Conservation (phyloP, 495 filamentous ascomycete species). For the Trichocladium uniseriatum region DNA sequence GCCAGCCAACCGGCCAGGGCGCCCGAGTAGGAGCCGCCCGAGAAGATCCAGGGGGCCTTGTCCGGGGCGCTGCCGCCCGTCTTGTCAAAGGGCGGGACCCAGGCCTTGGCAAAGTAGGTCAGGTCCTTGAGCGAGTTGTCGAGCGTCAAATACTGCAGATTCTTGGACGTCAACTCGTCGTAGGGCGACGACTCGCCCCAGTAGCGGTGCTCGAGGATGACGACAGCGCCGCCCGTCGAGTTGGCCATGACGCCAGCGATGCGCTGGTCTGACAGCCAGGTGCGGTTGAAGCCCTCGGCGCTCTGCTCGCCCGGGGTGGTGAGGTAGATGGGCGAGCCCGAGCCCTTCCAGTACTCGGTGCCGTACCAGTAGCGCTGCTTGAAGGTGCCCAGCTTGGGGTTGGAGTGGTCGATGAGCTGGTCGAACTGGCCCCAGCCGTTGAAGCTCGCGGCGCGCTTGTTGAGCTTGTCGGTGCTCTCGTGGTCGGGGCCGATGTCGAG, state of each 20-base stretch:
- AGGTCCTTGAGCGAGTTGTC: constrained; percentile 54
- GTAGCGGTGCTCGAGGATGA: constrained; percentile 54
- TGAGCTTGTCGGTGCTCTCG: constrained; percentile 6
- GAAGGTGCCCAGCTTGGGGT: constrained; percentile 27
- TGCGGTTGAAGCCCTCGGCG: constrained; percentile 38
- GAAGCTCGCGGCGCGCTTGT: constrained; percentile 22
- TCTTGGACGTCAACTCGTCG: constrained; percentile 43
- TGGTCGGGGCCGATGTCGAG: constrained; percentile 24
- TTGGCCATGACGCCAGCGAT: constrained; percentile 45
- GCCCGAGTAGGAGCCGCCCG: constrained; percentile 57
- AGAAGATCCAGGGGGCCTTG: constrained; percentile 54
- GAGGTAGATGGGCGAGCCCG: constrained; percentile 34
- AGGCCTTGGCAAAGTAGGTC: constrained; percentile 52
- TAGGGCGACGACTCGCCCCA: constrained; percentile 56
- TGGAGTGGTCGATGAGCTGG: constrained; percentile 28
- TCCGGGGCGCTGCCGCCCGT: constrained; percentile 41
- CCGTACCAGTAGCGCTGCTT: constrained; percentile 29
- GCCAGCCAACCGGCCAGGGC: constrained; percentile 55
- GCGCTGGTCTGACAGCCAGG: constrained; percentile 30
- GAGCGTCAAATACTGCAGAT: constrained; percentile 53
- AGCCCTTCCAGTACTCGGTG: constrained; percentile 23
- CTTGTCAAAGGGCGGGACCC: constrained; percentile 48
- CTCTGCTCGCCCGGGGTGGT: constrained; percentile 48
- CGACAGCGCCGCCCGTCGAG: constrained; percentile 46
- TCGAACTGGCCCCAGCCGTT: constrained; percentile 24